Conservation (phyloP, 1,284 basidiomycete genomes). For the Sporisorium reilianum region DNA sequence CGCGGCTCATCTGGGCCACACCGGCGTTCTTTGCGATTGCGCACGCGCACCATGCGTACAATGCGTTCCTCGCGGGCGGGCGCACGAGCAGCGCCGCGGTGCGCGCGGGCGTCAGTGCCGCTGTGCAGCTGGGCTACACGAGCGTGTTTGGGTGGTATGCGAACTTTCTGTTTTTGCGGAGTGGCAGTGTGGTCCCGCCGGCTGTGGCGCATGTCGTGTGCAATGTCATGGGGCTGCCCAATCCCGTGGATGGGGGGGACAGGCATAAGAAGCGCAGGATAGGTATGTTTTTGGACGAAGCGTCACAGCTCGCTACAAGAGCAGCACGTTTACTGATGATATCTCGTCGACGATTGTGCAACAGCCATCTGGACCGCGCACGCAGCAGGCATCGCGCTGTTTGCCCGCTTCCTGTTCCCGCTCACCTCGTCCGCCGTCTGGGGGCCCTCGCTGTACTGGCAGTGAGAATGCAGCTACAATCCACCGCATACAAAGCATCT, state of each 20-base stretch:
- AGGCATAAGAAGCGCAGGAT: conserved; percentile 70
- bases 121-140: conserved; percentile 87
- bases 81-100: conserved; percentile 74
- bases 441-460: conserved; percentile 50
- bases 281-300: too few species aligned
- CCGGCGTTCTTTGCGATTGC: conserved; percentile 91
- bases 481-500: too few species aligned
- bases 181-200: conserved; percentile 72
- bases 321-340: conserved; percentile 3
- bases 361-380: conserved; percentile 73
- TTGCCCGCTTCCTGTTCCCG: conserved; percentile 66
- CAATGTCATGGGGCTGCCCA: conserved; percentile 91
- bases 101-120: conserved; percentile 73
- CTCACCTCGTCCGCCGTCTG: conserved; percentile 34
- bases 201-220: conserved; percentile 81
- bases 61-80: conserved; percentile 76
- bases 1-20: conserved; percentile 79
- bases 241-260: conserved; percentile 71
- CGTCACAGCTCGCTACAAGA: too few species aligned
- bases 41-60: conserved; percentile 91
- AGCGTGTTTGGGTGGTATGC: conserved; percentile 91
- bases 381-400: conserved; percentile 73
- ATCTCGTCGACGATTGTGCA: too few species aligned
- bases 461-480: too few species aligned
- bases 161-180: conserved; percentile 85